Conservation (phyloP, 176 grass and related monocot genomes). For the Elymus sibiricus region DNA sequence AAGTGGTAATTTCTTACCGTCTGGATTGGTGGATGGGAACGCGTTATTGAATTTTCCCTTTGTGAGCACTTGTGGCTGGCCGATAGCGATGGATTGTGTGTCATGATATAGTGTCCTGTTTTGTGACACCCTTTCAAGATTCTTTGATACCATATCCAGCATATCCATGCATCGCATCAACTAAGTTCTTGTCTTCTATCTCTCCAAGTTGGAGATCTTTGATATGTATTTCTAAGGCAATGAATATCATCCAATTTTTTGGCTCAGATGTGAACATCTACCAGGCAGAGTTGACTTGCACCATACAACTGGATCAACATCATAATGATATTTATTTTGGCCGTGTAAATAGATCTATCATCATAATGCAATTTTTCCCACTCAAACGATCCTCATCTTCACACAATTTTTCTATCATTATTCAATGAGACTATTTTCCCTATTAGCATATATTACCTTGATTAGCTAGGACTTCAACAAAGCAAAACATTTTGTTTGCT, state of each 20-base stretch:
- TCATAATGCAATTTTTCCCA: background rate
- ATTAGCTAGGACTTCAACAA: background rate
- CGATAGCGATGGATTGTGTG: too few relatives aligned
- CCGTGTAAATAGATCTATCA: background rate
- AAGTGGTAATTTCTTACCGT: constrained; percentile 1
- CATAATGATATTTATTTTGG: background rate
- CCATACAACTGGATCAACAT: background rate
- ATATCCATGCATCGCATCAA: background rate
- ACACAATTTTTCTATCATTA: background rate
- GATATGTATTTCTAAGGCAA: background rate
- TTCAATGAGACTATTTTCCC: background rate
- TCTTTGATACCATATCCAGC: background rate
- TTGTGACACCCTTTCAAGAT: too few relatives aligned
- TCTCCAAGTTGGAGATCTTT: background rate
- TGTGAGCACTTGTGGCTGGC: background rate
- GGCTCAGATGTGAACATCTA: too few relatives aligned
- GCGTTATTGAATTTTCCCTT: constrained; percentile 28
- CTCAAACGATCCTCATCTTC: background rate
- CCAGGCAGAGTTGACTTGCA: background rate
- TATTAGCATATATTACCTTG: background rate
- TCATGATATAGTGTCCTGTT: too few relatives aligned
- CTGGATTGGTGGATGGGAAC: constrained; percentile 27
- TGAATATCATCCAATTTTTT: too few relatives aligned
- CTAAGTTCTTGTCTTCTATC: background rate
- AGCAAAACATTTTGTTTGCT: too few relatives aligned